phyloP scores from a whole-genome alignment of 495 filamentous ascomycete genomes.

The Endocarpon pusillum region DNA sequence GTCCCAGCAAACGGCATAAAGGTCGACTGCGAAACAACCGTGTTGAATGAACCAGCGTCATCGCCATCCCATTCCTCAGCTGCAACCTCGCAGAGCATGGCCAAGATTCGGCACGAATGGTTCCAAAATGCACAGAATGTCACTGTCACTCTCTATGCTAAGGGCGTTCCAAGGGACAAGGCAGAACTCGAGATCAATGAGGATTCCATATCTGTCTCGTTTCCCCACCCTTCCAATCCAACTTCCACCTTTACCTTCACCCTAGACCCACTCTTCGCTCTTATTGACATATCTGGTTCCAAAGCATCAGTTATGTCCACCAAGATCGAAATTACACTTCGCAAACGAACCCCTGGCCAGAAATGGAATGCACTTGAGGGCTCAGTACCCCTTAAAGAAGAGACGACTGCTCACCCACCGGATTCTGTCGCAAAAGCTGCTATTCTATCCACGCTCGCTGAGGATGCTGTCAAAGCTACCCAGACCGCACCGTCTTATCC shows the following conservation, averaged over 20 bases:
- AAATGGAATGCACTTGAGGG: conserved; percentile 67
- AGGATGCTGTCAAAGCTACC: conserved; percentile 7
- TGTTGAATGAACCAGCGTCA: conserved; percentile 7
- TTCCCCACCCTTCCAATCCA: conserved; percentile 38
- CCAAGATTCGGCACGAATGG: conserved; percentile 65
- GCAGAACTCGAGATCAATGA: conserved; percentile 38
- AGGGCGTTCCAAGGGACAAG: conserved; percentile 49
- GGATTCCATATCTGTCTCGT: conserved; percentile 41
- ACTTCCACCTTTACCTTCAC: conserved; percentile 46
- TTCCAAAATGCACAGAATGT: conserved; percentile 54
- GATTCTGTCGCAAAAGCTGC: conserved; percentile 11
- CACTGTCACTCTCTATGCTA: conserved; percentile 52
- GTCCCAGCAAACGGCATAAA: conserved; percentile 1
- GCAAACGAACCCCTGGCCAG: conserved; percentile 44
- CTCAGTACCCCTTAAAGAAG: no score
- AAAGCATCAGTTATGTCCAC: conserved; percentile 49
- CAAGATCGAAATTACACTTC: conserved; percentile 70
- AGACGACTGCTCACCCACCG: conserved; percentile 14
- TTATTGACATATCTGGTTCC: conserved; percentile 42
- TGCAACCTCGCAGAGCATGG: conserved; percentile 17
- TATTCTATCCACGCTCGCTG: conserved; percentile 6
- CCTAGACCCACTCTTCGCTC: conserved; percentile 51
- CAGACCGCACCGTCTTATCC: conserved; percentile 51
- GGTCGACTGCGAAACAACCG: neutral
- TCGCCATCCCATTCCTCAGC: conserved; percentile 10